phyloP scores from a whole-genome alignment of 805 yeast species.

The Sporopachydermia lactativora region DNA sequence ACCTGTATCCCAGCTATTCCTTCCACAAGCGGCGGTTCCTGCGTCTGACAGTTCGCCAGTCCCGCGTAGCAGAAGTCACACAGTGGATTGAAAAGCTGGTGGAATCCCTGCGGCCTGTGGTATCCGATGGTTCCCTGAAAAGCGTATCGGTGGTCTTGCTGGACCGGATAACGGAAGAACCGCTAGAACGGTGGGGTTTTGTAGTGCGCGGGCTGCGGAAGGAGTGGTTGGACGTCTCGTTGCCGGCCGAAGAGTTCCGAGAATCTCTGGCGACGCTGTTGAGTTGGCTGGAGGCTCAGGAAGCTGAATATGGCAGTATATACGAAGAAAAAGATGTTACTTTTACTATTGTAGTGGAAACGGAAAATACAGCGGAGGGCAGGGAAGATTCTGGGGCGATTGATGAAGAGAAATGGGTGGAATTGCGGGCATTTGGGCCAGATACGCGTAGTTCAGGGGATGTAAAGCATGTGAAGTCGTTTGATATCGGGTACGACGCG shows the following conservation, averaged over 20 bases:
- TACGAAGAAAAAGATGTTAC: not conserved
- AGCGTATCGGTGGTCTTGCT: not conserved
- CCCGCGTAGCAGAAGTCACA: not conserved
- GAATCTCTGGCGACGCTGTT: not conserved
- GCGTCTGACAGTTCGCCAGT: not conserved
- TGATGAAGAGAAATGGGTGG: constrained; percentile 1
- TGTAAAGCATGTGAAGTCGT: not conserved
- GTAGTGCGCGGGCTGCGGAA: not conserved
- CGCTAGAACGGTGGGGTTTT: not conserved
- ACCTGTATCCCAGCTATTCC: not conserved
- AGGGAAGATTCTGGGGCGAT: not conserved
- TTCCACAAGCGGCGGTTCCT: not conserved
- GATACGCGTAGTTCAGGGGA: too few relatives aligned
- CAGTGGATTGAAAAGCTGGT: not conserved
- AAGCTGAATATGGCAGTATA: not conserved
- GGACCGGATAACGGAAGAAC: not conserved
- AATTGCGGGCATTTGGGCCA: not conserved
- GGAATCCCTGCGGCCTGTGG: not conserved
- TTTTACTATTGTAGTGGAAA: not conserved
- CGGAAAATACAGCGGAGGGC: not conserved
- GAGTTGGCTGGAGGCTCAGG: not conserved
- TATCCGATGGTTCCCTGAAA: not conserved
- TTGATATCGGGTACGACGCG: not conserved
- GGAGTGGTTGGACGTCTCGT: not conserved
- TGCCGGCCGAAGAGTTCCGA: not conserved